These are phyloP conservation scores for Fusarium avenaceum DNA, from an alignment of 2,329 filamentous ascomycete species.

Conservation along the genomic window DNA sequence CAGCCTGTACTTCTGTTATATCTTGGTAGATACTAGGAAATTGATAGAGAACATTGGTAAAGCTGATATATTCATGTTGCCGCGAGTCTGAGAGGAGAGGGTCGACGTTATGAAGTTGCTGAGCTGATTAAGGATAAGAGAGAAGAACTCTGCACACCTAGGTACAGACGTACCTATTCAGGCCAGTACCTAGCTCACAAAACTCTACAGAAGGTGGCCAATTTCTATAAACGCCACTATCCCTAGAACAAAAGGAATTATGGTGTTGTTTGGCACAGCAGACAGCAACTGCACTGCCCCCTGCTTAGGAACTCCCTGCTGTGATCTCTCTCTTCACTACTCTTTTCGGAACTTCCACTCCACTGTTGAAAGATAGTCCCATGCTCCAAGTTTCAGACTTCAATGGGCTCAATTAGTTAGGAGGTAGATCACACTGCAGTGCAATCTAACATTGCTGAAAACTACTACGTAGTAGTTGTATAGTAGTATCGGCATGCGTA, in stretches of 20 bases:
- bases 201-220: background rate
- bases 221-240: background rate
- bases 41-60: background rate
- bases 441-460: conserved; percentile 19
- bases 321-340: conserved; percentile 32
- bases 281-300: conserved; percentile 1
- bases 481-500: conserved; percentile 19
- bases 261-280: conserved; percentile 1
- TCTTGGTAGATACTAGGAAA: background rate
- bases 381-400: conserved; percentile 36
- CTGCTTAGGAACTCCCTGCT: conserved; percentile 7
- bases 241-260: background rate
- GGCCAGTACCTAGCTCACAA: background rate
- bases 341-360: conserved; percentile 18
- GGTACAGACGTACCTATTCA: no score
- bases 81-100: no score
- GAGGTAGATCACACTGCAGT: conserved; percentile 17
- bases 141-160: no score
- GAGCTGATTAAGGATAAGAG: no score
- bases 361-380: conserved; percentile 27
- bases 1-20: conserved; percentile 12
- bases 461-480: background rate
- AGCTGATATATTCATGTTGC: background rate
- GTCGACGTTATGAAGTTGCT: no score
- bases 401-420: background rate